A percentile compares a stretch with the other conserved stretches of the same genome.
Evolutionary conservation across 2,329 filamentous ascomycete genomes (phyloP).

Genomic region (Capronia coronata): DNA sequence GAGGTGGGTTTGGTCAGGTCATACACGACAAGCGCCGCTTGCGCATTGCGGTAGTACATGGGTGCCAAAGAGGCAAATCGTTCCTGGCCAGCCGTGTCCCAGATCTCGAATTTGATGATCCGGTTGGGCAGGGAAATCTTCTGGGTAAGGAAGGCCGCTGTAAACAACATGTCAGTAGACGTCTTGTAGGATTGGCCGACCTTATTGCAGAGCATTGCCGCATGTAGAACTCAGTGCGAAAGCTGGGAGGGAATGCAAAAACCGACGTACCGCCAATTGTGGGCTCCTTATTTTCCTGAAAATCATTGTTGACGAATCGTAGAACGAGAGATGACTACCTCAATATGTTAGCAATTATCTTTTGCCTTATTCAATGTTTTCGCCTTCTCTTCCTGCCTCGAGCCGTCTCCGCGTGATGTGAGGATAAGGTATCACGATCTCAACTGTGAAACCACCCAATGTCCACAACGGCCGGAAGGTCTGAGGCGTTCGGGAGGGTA

Average conservation of each 20-base stretch:
- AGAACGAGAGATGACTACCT: slow-evolving; percentile 86
- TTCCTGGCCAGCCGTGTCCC: slow-evolving; percentile 97
- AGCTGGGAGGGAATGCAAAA: neutral
- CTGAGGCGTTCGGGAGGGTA: slow-evolving; percentile 2
- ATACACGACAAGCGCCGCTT: slow-evolving; percentile 96
- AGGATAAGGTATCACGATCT: slow-evolving; percentile 20
- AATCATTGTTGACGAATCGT: slow-evolving; percentile 98
- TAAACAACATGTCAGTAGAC: slow-evolving; percentile 11
- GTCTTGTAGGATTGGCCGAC: neutral
- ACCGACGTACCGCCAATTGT: slow-evolving; percentile 79
- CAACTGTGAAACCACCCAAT: slow-evolving; percentile 12
- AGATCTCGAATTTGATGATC: slow-evolving; percentile 91
- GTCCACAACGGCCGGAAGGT: neutral
- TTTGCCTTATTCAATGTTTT: neutral
- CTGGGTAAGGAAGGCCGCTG: slow-evolving; percentile 95
- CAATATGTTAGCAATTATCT: slow-evolving; percentile 19
- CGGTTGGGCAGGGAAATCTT: slow-evolving; percentile 89
- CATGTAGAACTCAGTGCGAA: neutral
- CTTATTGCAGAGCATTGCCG: neutral
- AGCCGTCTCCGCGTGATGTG: slow-evolving; percentile 5
- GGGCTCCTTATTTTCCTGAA: slow-evolving; percentile 99
- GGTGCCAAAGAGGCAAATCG: slow-evolving; percentile 92
- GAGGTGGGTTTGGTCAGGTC: slow-evolving; percentile 95
- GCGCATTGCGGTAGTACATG: slow-evolving; percentile 99
- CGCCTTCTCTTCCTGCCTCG: neutral